Base-by-base conservation (phyloP, 2,329 filamentous ascomycete species). In the Fusarium staphyleae region DNA sequence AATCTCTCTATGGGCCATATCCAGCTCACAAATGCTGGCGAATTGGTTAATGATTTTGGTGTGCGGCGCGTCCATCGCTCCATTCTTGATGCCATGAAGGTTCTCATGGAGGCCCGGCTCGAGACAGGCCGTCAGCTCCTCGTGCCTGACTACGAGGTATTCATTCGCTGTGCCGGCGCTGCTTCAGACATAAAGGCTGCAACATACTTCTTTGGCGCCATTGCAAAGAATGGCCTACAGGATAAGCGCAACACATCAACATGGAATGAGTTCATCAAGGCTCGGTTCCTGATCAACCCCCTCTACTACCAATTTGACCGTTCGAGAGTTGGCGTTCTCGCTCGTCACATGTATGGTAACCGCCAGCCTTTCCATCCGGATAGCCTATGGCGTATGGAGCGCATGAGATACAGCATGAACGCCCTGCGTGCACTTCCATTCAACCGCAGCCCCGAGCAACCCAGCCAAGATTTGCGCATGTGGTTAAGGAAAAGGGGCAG, bases 81-180 rank as follows among this genome's bases (percentile, higher is more conserved):
- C 4, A 62, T 81, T 8, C 65, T 81, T 10, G 43, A 59, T 2
- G 69, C 70, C 9, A 58, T 80, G 48, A 55, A 71, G n/a, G 45
- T 51, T 1, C 59, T 82, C 1, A 60, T 74, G 37, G 52, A 62
- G 2, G 65, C 74, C 2, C 72, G 80, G 15, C 42, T 59, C 6
- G 48, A 55, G 3, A 56, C 62, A 1, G 70, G 65, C 1, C 55
- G 62, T 3, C 29, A 54, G 6, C 65, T 80, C 3, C 62, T 69
- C 1, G 41, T 71, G 0, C 68, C 74, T 5, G 81, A 83, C 67
- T 81, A 77, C 46, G 67, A 75, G 22, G 66, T 75, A 3, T 68
- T 80, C 12, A 57, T 84, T 28, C 73, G 80, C 14, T 79, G 74
- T 48, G 79, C 80, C 3, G 81, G 78, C 4, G 77, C 79, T 13